A percentile compares a stretch with the other conserved stretches of the same genome.
phyloP scores from a whole-genome alignment of 306 rosid species.

The Glycine soja region DNA sequence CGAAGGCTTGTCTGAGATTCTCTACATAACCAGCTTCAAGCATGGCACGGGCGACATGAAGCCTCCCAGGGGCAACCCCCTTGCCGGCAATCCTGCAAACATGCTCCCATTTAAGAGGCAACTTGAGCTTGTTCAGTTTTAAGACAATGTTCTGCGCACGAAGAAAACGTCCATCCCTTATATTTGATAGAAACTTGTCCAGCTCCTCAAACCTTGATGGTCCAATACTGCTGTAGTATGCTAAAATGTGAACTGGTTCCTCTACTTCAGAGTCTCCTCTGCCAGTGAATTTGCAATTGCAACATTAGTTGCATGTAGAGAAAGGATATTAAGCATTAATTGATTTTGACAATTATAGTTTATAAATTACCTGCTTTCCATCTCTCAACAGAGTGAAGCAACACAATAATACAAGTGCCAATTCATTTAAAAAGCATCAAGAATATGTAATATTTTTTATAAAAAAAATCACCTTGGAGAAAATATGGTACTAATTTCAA shows the following conservation, averaged over 20 bases:
- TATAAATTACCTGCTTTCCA: not conserved
- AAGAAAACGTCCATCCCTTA: slow-evolving; percentile 88
- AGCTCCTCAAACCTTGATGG: slow-evolving; percentile 72
- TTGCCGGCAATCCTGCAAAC: slow-evolving; percentile 89
- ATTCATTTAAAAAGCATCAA: slow-evolving; percentile 16
- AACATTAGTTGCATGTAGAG: slow-evolving; percentile 39
- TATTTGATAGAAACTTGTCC: slow-evolving; percentile 73
- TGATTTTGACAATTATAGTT: not conserved
- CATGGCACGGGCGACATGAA: slow-evolving; percentile 96
- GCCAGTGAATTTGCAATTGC: slow-evolving; percentile 41
- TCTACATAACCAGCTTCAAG: slow-evolving; percentile 93
- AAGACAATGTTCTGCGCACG: slow-evolving; percentile 87
- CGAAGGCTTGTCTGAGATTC: slow-evolving; percentile 88
- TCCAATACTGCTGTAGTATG: slow-evolving; percentile 95
- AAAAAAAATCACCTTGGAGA: slow-evolving; percentile 69
- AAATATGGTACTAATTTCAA: slow-evolving; percentile 86
- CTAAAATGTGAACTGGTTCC: slow-evolving; percentile 95
- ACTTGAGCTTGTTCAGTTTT: slow-evolving; percentile 85
- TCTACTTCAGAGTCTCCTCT: slow-evolving; percentile 77
- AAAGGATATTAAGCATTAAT: slow-evolving; percentile 14
- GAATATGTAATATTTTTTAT: slow-evolving; percentile 22
- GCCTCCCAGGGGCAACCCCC: slow-evolving; percentile 97
- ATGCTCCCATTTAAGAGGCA: slow-evolving; percentile 95
- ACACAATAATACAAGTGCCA: not conserved
- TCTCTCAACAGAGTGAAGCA: slow-evolving; percentile 24